Evolutionary conservation across 2,329 filamentous ascomycete genomes (phyloP).

Genomic region (Talaromyces sp.): DNA sequence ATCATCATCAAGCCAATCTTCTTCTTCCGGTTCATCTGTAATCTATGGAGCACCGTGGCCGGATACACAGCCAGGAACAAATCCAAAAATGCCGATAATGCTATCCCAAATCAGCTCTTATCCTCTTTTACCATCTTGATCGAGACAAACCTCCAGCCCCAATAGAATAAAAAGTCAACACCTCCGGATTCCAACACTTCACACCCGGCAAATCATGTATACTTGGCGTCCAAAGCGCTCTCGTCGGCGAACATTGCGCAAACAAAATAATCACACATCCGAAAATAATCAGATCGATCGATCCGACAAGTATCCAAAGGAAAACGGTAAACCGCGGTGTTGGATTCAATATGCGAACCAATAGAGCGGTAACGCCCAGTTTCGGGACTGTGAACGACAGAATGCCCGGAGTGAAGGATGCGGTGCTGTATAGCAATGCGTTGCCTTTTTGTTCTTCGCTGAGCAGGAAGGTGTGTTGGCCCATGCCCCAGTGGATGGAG

Average conservation of each 20-base stretch:
- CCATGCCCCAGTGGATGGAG: slow-evolving; percentile 15
- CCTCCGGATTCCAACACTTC: slow-evolving; percentile 34
- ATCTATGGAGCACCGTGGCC: slow-evolving; percentile 29
- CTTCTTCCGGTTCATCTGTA: slow-evolving; percentile 32
- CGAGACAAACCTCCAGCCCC: slow-evolving; percentile 37
- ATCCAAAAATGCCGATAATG: slow-evolving; percentile 32
- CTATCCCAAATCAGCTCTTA: slow-evolving; percentile 17
- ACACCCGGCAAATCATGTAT: slow-evolving; percentile 29
- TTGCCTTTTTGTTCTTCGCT: slow-evolving; percentile 15
- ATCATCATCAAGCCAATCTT: slow-evolving; percentile 29
- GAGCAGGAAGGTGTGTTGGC: slow-evolving; percentile 21
- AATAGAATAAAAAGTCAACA: slow-evolving; percentile 42
- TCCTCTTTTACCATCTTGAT: not conserved
- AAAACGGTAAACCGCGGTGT: slow-evolving; percentile 18
- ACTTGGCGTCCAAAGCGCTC: slow-evolving; percentile 39
- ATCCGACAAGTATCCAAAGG: slow-evolving; percentile 30
- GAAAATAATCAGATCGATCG: slow-evolving; percentile 31
- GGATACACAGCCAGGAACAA: slow-evolving; percentile 35
- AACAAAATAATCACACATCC: slow-evolving; percentile 42
- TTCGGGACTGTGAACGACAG: slow-evolving; percentile 31
- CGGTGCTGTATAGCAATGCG: slow-evolving; percentile 26
- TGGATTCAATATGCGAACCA: slow-evolving; percentile 30
- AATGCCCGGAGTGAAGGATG: slow-evolving; percentile 30
- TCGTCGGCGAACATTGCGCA: slow-evolving; percentile 42
- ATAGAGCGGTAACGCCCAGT: slow-evolving; percentile 28